These are phyloP conservation scores for Eruca vesicaria DNA, from an alignment of 441 rosid genomes.

Conservation along the genomic window DNA sequence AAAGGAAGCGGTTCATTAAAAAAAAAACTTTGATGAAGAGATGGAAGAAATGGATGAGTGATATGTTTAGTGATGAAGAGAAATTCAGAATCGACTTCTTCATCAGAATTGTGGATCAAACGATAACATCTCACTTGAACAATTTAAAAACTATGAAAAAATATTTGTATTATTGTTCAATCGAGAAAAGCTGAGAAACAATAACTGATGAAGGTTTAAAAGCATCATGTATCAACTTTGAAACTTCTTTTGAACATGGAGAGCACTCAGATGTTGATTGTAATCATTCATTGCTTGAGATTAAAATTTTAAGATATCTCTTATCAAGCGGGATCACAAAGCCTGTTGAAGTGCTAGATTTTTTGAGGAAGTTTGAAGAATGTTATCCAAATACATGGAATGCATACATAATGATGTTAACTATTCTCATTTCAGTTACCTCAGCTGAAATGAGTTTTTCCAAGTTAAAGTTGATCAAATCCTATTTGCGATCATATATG, in stretches of 20 bases:
- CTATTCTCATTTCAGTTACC: background rate
- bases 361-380: background rate
- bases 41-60: too few species aligned
- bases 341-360: background rate
- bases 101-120: too few species aligned
- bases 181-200: too few species aligned
- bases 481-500: background rate
- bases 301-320: background rate
- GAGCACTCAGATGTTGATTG: background rate
- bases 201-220: background rate
- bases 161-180: too few species aligned
- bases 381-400: background rate
- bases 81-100: too few species aligned
- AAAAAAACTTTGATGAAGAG: too few species aligned
- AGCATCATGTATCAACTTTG: background rate
- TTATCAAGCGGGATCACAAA: background rate
- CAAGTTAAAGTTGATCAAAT: background rate
- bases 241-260: background rate
- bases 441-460: background rate
- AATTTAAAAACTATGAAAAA: too few species aligned
- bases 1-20: too few species aligned
- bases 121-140: too few species aligned
- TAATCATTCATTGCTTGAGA: background rate
- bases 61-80: too few species aligned
- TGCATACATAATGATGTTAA: background rate